Percentiles rank a stretch among this genome's conserved stretches.
These are phyloP conservation scores for Nemania serpens DNA, from an alignment of 2,329 filamentous ascomycete genomes.

Conservation along the genomic window DNA sequence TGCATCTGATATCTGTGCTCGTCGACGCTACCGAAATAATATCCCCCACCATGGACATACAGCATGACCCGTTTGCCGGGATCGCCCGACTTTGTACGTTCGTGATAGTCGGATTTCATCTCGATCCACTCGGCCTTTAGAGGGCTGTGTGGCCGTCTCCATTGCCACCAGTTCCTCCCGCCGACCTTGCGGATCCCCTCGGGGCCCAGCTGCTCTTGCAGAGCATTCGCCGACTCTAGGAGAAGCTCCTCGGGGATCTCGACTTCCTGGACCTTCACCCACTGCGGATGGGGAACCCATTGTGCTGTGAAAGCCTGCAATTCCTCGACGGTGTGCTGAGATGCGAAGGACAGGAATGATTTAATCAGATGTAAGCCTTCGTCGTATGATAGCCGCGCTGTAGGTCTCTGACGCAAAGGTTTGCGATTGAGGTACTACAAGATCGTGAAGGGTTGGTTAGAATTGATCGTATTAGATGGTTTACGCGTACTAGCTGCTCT, in stretches of 20 bases:
- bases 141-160: slow-evolving; percentile 69
- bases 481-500: background rate
- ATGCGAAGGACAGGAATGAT: slow-evolving; percentile 81
- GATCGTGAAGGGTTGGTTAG: slow-evolving; percentile 27
- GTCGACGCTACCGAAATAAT: slow-evolving; percentile 94
- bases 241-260: slow-evolving; percentile 69
- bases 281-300: slow-evolving; percentile 87
- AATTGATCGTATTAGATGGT: slow-evolving; percentile 1
- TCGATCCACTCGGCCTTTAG: slow-evolving; percentile 94
- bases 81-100: slow-evolving; percentile 65
- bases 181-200: slow-evolving; percentile 77
- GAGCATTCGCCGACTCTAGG: slow-evolving; percentile 65
- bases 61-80: slow-evolving; percentile 79
- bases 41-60: slow-evolving; percentile 92
- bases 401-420: slow-evolving; percentile 76
- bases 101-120: slow-evolving; percentile 81
- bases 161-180: slow-evolving; percentile 87
- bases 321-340: slow-evolving; percentile 90
- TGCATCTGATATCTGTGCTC: slow-evolving; percentile 99
- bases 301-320: slow-evolving; percentile 89
- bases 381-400: slow-evolving; percentile 90
- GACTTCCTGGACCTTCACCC: slow-evolving; percentile 78
- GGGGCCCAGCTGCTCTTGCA: slow-evolving; percentile 76
- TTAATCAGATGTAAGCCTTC: slow-evolving; percentile 88
- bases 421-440: slow-evolving; percentile 80